Evolutionary conservation across 345 rosid genomes (phyloP).

Genomic region (Hevea brasiliensis): DNA sequence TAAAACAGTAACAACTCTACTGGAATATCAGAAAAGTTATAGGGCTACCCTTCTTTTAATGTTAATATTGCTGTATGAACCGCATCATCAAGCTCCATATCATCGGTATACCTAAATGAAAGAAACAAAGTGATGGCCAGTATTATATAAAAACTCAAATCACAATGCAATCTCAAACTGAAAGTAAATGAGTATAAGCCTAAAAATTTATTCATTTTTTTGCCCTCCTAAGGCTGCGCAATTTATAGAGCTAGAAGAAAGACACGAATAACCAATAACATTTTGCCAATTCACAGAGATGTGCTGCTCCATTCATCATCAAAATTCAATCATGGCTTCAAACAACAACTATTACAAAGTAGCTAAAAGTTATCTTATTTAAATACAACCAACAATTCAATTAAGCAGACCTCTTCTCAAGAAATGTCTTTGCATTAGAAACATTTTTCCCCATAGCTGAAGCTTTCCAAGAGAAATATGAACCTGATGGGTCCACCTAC

Average conservation of each 20-base stretch:
- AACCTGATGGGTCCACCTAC: slow-evolving; percentile 96
- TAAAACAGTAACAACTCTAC: neutral
- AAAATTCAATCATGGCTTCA: neutral
- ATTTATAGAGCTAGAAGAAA: neutral
- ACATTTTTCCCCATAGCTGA: slow-evolving; percentile 98
- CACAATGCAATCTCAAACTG: neutral
- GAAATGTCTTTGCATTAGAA: slow-evolving; percentile 90
- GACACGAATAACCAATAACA: neutral
- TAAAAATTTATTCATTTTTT: neutral
- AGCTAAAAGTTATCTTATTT: neutral
- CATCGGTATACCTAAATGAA: slow-evolving; percentile 67
- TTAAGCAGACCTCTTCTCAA: slow-evolving; percentile 74
- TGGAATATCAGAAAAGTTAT: neutral
- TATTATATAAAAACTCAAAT: too few relatives aligned
- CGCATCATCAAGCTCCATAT: slow-evolving; percentile 99
- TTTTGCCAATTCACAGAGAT: neutral
- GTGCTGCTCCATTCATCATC: neutral
- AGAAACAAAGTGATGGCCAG: neutral
- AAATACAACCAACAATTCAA: neutral
- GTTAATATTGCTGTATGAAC: slow-evolving; percentile 95
- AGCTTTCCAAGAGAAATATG: slow-evolving; percentile 98
- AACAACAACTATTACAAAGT: neutral
- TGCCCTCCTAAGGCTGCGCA: too few relatives aligned
- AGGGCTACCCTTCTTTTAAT: slow-evolving; percentile 83
- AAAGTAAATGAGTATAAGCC: neutral